phyloP scores from a whole-genome alignment of 2,329 filamentous ascomycete species.

The Talaromyces sp. region DNA sequence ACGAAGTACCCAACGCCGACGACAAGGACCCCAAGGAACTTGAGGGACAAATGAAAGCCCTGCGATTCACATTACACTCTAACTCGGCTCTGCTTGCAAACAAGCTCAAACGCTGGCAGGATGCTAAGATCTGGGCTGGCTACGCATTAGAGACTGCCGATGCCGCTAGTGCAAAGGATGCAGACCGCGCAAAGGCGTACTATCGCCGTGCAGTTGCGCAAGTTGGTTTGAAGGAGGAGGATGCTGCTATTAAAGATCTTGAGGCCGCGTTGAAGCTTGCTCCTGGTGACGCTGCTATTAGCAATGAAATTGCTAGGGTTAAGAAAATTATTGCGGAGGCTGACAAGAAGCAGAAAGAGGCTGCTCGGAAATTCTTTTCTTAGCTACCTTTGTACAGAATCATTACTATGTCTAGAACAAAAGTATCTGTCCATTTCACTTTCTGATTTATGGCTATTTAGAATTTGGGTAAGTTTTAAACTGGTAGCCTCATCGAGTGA shows the following conservation, averaged over 20 bases:
- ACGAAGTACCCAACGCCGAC: conserved; percentile 69
- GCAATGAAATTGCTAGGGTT: conserved; percentile 70
- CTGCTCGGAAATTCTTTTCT: conserved; percentile 86
- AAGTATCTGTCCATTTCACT: background rate
- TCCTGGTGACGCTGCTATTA: conserved; percentile 71
- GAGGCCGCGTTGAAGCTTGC: conserved; percentile 70
- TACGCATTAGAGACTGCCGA: conserved; percentile 65
- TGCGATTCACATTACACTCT: conserved; percentile 82
- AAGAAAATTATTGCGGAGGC: conserved; percentile 72
- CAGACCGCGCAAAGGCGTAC: conserved; percentile 83
- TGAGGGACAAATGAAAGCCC: conserved; percentile 62
- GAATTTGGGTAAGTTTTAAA: too few species aligned
- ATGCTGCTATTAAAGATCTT: conserved; percentile 71
- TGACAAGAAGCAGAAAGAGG: conserved; percentile 84
- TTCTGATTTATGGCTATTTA: too few species aligned
- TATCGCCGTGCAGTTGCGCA: conserved; percentile 79
- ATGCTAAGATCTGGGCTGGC: conserved; percentile 66
- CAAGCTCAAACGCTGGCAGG: conserved; percentile 70
- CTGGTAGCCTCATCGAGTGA: too few species aligned
- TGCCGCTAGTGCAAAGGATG: conserved; percentile 59
- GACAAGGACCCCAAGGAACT: conserved; percentile 69
- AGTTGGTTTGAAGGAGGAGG: conserved; percentile 76
- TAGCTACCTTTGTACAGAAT: background rate
- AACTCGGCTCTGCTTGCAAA: conserved; percentile 83
- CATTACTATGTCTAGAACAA: background rate